Evolutionary conservation across 2,329 filamentous ascomycete species (phyloP).

Genomic region (Penicillium fuscoglaucum): DNA sequence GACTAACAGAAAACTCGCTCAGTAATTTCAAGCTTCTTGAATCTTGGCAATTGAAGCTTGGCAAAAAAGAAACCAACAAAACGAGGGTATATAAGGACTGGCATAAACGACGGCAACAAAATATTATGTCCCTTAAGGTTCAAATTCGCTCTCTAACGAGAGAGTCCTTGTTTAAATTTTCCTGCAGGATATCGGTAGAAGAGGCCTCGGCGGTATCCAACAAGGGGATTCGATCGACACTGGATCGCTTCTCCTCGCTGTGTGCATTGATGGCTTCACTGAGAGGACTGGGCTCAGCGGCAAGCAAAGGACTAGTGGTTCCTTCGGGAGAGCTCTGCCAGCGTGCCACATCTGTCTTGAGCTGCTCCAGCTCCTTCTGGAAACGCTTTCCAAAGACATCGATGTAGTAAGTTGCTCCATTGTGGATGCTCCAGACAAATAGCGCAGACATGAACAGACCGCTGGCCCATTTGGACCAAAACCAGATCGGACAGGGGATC

Average conservation of each 20-base stretch:
- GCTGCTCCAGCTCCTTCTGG: constrained; percentile 88
- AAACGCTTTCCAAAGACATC: constrained; percentile 96
- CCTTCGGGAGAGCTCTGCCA: constrained; percentile 63
- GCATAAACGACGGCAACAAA: not conserved
- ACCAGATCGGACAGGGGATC: constrained; percentile 93
- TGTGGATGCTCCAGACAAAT: constrained; percentile 96
- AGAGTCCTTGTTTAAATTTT: constrained; percentile 9
- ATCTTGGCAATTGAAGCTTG: not conserved
- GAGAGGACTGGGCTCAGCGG: constrained; percentile 25
- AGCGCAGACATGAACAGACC: constrained; percentile 73
- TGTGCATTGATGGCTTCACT: constrained; percentile 24
- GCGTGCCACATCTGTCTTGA: constrained; percentile 84
- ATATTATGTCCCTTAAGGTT: not conserved
- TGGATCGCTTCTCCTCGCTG: constrained; percentile 23
- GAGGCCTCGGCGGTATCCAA: constrained; percentile 31
- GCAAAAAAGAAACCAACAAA: not conserved
- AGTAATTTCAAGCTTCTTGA: not conserved
- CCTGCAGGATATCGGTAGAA: constrained; percentile 29
- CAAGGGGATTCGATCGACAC: constrained; percentile 39
- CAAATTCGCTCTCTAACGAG: constrained; percentile 30
- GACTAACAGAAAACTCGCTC: not conserved
- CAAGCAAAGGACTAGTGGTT: constrained; percentile 31
- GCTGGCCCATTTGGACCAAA: constrained; percentile 80
- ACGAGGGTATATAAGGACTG: constrained; percentile 7
- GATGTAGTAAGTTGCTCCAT: constrained; percentile 96